These are phyloP conservation scores for Nicotiana tabacum DNA, from an alignment of 257 asterid genomes.

Conservation along the genomic window DNA sequence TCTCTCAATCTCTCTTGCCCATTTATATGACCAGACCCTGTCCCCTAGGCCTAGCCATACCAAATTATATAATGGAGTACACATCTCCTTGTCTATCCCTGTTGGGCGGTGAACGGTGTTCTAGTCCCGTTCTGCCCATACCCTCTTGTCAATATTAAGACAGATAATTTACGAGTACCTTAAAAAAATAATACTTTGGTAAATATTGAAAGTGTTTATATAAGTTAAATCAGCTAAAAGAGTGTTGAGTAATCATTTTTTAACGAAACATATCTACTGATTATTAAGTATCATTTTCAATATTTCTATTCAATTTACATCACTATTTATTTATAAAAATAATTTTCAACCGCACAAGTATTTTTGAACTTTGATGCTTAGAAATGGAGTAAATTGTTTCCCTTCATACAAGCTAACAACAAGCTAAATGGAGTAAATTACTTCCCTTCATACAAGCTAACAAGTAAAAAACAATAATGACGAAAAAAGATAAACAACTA, in stretches of 20 bases:
- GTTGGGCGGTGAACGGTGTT: not conserved
- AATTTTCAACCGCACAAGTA: no score
- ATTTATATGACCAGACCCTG: not conserved
- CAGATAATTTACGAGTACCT: no score
- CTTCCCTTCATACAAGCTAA: not conserved
- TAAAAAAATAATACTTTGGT: no score
- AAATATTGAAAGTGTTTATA: no score
- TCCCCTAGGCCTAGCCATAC: not conserved
- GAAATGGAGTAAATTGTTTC: no score
- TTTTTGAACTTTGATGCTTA: no score
- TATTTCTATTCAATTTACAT: no score
- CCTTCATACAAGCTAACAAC: not conserved
- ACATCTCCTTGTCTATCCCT: not conserved
- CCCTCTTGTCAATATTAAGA: not conserved
- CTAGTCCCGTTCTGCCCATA: not conserved
- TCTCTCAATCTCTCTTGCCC: not conserved
- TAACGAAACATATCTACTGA: no score
- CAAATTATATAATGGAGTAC: not conserved
- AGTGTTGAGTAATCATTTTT: no score
- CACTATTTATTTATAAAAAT: no score
- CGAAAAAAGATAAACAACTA: not conserved
- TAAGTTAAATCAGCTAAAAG: no score
- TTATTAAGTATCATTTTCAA: no score
- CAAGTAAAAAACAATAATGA: not conserved
- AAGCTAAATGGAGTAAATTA: not conserved